Percentiles rank a stretch among this genome's conserved stretches.
Evolutionary conservation across 371 early-diverging fungal genomes (phyloP).

Genomic region (Mucor ambiguus): DNA sequence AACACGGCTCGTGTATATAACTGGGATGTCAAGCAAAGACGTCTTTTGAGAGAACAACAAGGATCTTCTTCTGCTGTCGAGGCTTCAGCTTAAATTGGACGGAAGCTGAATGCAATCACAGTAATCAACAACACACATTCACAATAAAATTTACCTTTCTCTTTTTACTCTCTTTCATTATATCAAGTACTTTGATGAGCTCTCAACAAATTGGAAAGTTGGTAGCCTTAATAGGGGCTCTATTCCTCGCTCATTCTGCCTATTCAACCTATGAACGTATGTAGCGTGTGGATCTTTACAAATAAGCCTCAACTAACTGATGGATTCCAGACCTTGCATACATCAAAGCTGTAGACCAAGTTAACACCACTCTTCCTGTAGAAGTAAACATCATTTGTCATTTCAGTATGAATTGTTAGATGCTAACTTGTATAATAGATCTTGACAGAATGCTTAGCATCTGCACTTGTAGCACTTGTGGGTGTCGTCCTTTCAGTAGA

Average conservation of each 20-base stretch:
- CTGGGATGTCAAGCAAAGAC: slow-evolving; percentile 93
- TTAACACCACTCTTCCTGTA: slow-evolving; percentile 54
- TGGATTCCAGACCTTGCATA: slow-evolving; percentile 59
- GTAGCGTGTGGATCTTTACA: background rate
- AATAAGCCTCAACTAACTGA: background rate
- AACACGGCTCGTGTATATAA: slow-evolving; percentile 97
- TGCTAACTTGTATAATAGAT: slow-evolving; percentile 24
- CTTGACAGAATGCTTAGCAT: slow-evolving; percentile 40
- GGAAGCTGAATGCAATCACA: background rate
- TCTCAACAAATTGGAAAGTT: slow-evolving; percentile 46
- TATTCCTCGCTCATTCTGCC: slow-evolving; percentile 64
- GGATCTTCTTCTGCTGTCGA: slow-evolving; percentile 21
- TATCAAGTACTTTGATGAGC: slow-evolving; percentile 15
- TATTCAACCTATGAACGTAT: slow-evolving; percentile 76
- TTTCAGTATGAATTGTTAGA: background rate
- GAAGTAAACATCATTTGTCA: slow-evolving; percentile 46
- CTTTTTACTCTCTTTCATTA: slow-evolving; percentile 1
- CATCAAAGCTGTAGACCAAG: slow-evolving; percentile 64
- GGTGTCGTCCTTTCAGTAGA: slow-evolving; percentile 54
- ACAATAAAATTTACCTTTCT: slow-evolving; percentile 1
- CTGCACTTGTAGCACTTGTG: slow-evolving; percentile 42
- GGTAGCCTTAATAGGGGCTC: slow-evolving; percentile 53
- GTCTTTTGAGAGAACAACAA: slow-evolving; percentile 49
- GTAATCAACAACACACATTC: background rate
- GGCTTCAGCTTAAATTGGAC: slow-evolving; percentile 14